Evolutionary conservation across 2,329 filamentous ascomycete species (phyloP), one percentile per base, ranked within the genome.

Genomic region (Fusarium anthophilum): DNA sequence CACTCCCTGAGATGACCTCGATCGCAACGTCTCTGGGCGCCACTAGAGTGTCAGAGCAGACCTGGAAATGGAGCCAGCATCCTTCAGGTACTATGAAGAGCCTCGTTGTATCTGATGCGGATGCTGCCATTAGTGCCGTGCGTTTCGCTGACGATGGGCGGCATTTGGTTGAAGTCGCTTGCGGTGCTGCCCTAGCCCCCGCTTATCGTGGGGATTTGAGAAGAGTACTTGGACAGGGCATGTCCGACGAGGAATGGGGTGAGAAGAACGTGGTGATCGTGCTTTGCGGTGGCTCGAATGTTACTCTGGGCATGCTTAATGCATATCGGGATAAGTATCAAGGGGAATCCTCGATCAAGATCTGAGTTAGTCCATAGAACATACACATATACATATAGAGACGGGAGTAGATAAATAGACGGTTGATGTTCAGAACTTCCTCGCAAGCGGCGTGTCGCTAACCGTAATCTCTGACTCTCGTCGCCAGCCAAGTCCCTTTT

Each of bases 141-240:
- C 86, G 90, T 30, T 91, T 98, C 70, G 92, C 94, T 15, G 93
- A 98, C 74, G 94, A 97, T 69, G 93, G 95, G 76, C 86, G 93
- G 32, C 84, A 96, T 64, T 85, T 98, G 65, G 94, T 98, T 7
- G 96, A 98, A 84, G 86, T 92, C 41, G 91, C 95, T 0, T 98
- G 96, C 80, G 95, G 95, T 2, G 94, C 96, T 11, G 93, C 92
- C 59, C 83, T 97, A 18, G 94, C 92, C 3, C 81, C 90, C 7
- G 91, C 87, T 66, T 94, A 94, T 77, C 89, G 89, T 45, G 90
- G 88, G 0, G 82, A 88, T 45, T 79, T 97, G 78, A 87, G 91
- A 78, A 85, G 87, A 75, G 83, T 90, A 15, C 83, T 95, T 2
- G 89, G 92, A 1, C 77, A 82, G 54, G 85, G 82, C 1, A 57